A percentile compares a stretch with the other conserved stretches of the same genome.
Conservation (phyloP, 2,329 filamentous ascomycete species). For the Calonectria naviculata region DNA sequence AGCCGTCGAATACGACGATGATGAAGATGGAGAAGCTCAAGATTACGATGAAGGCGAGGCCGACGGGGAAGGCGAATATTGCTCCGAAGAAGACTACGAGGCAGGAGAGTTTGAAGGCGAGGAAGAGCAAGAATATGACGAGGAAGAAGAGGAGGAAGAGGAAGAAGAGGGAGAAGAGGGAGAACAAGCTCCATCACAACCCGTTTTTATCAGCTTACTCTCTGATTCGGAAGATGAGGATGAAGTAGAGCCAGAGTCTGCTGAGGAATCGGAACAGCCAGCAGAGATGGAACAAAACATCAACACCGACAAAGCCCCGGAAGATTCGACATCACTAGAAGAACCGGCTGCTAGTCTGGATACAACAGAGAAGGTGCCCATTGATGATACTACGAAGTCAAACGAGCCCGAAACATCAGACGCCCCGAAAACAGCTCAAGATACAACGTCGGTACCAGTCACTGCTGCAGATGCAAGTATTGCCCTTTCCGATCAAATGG, state of each 20-base stretch:
- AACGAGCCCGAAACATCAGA: neutral
- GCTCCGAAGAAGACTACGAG: constrained; percentile 40
- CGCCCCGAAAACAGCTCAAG: neutral
- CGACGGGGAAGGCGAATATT: constrained; percentile 42
- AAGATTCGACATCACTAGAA: neutral
- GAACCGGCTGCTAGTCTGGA: neutral
- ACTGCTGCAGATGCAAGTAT: neutral
- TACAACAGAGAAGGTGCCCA: neutral
- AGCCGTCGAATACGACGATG: constrained; percentile 23
- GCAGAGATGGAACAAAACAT: neutral
- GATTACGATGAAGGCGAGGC: constrained; percentile 43
- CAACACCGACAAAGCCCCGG: neutral
- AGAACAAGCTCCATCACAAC: constrained; percentile 41
- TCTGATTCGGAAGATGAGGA: constrained; percentile 60
- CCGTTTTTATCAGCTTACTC: constrained; percentile 59
- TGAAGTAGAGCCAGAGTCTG: constrained; percentile 33
- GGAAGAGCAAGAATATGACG: constrained; percentile 30
- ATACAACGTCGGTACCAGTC: neutral
- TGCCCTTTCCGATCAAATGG: constrained; percentile 4
- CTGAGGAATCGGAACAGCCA: constrained; percentile 3
- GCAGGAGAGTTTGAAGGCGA: constrained; percentile 34
- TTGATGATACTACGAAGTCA: neutral
- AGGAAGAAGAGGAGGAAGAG: constrained; percentile 43
- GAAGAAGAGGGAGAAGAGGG: constrained; percentile 43
- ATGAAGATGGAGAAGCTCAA: constrained; percentile 25